phyloP scores from a whole-genome alignment of 2,329 filamentous ascomycete species.

The Aspergillus transmontanensis region DNA sequence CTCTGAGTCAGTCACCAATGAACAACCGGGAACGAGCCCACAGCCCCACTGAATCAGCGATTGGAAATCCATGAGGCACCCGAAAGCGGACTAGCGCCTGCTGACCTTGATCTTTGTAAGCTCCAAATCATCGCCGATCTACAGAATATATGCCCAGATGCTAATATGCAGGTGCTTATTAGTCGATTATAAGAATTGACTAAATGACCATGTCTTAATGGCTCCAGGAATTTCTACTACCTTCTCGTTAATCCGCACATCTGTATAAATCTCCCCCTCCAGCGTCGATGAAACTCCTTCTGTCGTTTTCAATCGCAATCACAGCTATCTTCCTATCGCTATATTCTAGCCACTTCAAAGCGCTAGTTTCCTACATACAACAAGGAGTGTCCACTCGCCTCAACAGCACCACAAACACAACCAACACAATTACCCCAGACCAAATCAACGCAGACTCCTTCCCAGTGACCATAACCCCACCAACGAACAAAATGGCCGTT shows the following conservation, averaged over 20 bases:
- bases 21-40: background rate
- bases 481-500: conserved; percentile 61
- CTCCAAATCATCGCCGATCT: background rate
- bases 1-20: conserved; percentile 27
- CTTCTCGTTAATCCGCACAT: conserved; percentile 15
- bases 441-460: conserved; percentile 9
- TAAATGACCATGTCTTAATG: conserved; percentile 21
- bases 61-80: background rate
- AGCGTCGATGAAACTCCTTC: conserved; percentile 37
- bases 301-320: conserved; percentile 42
- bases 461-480: conserved; percentile 15
- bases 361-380: background rate
- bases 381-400: conserved; percentile 9
- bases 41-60: background rate
- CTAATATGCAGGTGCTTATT: conserved; percentile 9
- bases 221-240: conserved; percentile 25
- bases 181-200: conserved; percentile 28
- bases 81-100: background rate
- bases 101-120: conserved; percentile 7
- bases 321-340: conserved; percentile 31
- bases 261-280: conserved; percentile 34
- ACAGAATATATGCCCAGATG: background rate
- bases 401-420: conserved; percentile 15
- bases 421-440: conserved; percentile 7
- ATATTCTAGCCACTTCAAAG: conserved; percentile 17